Evolutionary conservation across 1,139 yeast species (phyloP), one percentile per base, ranked within the genome.

Genomic region (Hemisphaericaspora xylanilytica): DNA sequence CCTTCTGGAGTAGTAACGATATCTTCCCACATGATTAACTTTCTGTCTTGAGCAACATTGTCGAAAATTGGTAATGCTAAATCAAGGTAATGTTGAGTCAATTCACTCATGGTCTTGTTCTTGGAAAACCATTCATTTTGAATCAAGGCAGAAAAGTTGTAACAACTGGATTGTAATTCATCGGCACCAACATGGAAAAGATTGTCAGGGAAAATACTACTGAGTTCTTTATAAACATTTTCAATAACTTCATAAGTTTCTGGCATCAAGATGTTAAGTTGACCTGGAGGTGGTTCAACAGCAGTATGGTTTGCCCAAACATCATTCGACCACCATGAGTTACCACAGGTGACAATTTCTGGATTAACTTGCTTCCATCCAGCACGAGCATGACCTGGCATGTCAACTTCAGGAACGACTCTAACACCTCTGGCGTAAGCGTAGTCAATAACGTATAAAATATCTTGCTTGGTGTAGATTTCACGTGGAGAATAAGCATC

Each of bases 11-110:
- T 53, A n/a, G 55, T 47, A 5, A 70, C 49, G n/a, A 67, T 53
- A 47, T 73, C 79, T 49, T 73, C 74, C 79, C 79, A 73, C 75
- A 71, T 69, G 15, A 61, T 61, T 17, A 73, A 50, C 34, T 63
- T 55, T 50, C 61, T 42, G 36, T 37, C 45, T 38, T 44, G 43
- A 3, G 43, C 36, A 21, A 53, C 52, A 26, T 49, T 49, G 27
- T 45, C 42, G 51, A 67, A 67, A 5, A 73, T 61, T 1, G 75
- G 73, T 10, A 60, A 39, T 0, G 69, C 52, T 12, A 51, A 51
- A 45, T 70, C 66, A n/a, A 71, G 49, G 67, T 74, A 73, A 45
- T 61, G 50, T 43, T 67, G 69, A 10, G 63, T 45, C 24, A 73
- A 54, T 41, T 68, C 72, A 17, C 49, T 45, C 45, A 55, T 55